Evolutionary conservation across 1,284 basidiomycete species (phyloP), one percentile per base, ranked within the genome.

Genomic region (Boletus smithii): DNA sequence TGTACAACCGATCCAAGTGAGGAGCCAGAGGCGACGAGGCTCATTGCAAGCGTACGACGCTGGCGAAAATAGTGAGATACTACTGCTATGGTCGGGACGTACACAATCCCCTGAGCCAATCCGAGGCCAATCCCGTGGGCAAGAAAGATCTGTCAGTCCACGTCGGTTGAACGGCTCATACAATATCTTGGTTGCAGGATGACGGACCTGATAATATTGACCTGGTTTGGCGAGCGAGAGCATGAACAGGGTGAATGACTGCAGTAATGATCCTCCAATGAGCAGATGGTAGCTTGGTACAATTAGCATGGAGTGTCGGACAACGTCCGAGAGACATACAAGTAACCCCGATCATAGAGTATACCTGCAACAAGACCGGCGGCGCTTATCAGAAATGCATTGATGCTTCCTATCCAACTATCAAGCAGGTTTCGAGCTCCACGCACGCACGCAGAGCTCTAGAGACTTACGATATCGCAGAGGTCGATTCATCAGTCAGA

Each of bases 1-100:
- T 62, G 62, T 5, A 65, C 37, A 10, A 64, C 53, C 5, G 66
- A 44, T 27, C 71, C 70, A 10, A 70, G 44, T 1, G 69, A 60
- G 2, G 69, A 61, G 9, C 71, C 71, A 14, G 55, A 50, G 3
- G 65, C 50, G n/a, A 59, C 59, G 20, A 72, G 54, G 13, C 61
- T 60, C 63, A 69, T 63, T 6, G 62, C 69, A 10, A 71, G 57
- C 6, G 68, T 62, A 11, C 69, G 61, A 11, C 58, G 64, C 30
- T 29, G 43, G 16, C 26, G 30, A 47, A 72, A 72, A 44, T 72
- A 63, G 13, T 72, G 70, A 8, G 66, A 69, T 14, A 62, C 38
- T 5, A 72, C 49, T 18, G 63, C 59, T 7, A 69, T 30, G 10
- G 50, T 53, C 0, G 68, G 68, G 17, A 70, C 37, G 34, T 63